Conservation (phyloP, 2,329 filamentous ascomycete genomes). For the Fusarium falciforme region DNA sequence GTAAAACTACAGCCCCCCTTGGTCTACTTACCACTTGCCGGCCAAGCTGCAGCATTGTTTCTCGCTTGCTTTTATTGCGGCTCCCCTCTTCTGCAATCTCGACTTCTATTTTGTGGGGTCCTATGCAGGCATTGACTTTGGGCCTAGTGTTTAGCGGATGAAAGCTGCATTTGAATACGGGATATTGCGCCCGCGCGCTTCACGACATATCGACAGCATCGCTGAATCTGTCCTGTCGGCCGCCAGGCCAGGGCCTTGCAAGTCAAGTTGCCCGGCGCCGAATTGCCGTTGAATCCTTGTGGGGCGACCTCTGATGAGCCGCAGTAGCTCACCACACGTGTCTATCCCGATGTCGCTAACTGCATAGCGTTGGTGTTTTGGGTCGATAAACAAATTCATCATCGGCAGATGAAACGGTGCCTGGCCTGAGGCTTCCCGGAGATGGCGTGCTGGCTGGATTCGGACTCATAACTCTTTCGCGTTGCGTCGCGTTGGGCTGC, state of each 20-base stretch:
- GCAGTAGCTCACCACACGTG: conserved; percentile 7
- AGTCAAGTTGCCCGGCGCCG: background rate
- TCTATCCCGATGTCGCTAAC: conserved; percentile 6
- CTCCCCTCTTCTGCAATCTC: background rate
- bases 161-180: background rate
- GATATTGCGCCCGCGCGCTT: background rate
- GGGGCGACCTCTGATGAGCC: conserved; percentile 1
- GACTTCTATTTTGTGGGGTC: conserved; percentile 4
- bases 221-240: background rate
- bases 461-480: background rate
- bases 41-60: background rate
- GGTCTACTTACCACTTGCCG: background rate
- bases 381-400: background rate
- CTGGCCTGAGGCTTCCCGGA: background rate
- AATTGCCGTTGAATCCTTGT: conserved; percentile 2
- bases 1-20: background rate
- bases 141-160: background rate
- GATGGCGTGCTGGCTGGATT: background rate
- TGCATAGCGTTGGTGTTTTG: conserved; percentile 1
- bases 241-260: background rate
- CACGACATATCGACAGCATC: background rate
- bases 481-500: background rate
- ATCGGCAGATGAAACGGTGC: background rate
- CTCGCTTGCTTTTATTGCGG: background rate
- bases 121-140: background rate